Evolutionary conservation across 2,329 filamentous ascomycete species (phyloP), one percentile per base, ranked within the genome.

Genomic region (Colletotrichum brevisporum): DNA sequence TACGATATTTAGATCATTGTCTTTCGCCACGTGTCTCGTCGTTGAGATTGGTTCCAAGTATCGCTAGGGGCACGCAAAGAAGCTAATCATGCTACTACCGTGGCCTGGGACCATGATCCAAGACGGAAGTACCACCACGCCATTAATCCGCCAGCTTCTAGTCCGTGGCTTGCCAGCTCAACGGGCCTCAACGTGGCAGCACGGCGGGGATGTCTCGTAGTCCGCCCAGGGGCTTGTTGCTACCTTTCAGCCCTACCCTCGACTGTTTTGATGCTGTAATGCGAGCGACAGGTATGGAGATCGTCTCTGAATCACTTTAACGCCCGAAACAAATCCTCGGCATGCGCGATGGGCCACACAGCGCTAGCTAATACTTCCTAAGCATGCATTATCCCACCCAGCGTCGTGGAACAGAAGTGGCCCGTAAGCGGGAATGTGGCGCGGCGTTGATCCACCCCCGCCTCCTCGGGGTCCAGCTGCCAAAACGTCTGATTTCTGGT

Each of bases 391-490:
- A 2, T 36, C 31, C 31, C 31, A 36, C 31, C 31, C 31, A 36
- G 31, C 31, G 31, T 36, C 31, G 31, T 45, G 50, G 50, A n/a
- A 62, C n/a, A 39, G 27, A 50, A 50, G 24, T 47, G n/a, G 59
- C 15, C 47, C 47, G 50, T 62, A 62, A 62, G 59, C 59, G 24
- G 56, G 26, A 27, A 45, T 21, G 41, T 27, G 27, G 45, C 24
- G 36, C 45, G 24, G 50, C 39, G 39, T n/a, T 18, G 16, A 47
- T 18, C 16, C 45, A 62, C 48, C 48, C 50, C 16, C 31, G 15
- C 39, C 5, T 5, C n/a, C 18, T 62, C 59, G 59, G 59, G 36
- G 59, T 62, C 59, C 59, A 60, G 15, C 48, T 36, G 27, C 57
- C 31, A 51, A 47, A 18, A 39, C 50, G 36, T 62, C 50, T 62